Conservation (phyloP, 2,329 filamentous ascomycete genomes). For the Fusarium sp. region DNA sequence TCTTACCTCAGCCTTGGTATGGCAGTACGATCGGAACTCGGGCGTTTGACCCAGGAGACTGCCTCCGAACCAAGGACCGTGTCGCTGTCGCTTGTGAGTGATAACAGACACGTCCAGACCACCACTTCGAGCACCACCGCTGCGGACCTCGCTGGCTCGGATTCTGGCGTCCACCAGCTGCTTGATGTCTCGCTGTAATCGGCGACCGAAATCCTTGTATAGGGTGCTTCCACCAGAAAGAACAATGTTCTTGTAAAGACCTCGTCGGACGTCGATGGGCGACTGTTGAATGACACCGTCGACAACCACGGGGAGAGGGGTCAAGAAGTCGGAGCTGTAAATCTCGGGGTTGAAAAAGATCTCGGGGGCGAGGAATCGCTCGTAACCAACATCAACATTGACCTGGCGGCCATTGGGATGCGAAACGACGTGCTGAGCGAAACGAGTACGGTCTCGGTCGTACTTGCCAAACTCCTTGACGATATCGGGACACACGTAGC, state of each 20-base stretch:
- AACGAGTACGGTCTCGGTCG: conserved; percentile 91
- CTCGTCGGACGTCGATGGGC: conserved; percentile 95
- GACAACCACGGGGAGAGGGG: conserved; percentile 92
- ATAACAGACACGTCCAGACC: conserved; percentile 98
- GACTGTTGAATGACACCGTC: conserved; percentile 98
- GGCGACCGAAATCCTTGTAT: conserved; percentile 97
- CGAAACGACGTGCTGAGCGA: conserved; percentile 89
- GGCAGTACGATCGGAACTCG: conserved; percentile 98
- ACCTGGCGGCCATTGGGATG: conserved; percentile 88
- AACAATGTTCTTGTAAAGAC: conserved; percentile 99
- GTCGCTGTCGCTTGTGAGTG: conserved; percentile 95
- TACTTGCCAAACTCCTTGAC: conserved; percentile 98
- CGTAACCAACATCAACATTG: conserved; percentile 93
- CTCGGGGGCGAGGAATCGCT: conserved; percentile 96
- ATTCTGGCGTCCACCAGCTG: conserved; percentile 95
- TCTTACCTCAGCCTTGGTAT: conserved; percentile 83
- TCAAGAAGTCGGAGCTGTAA: conserved; percentile 98
- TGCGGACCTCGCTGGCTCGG: conserved; percentile 89
- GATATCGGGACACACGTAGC: conserved; percentile 98
- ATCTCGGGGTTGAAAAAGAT: conserved; percentile 99
- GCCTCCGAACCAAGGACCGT: conserved; percentile 98
- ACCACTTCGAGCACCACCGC: conserved; percentile 91
- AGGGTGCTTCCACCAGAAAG: conserved; percentile 96
- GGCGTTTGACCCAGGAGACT: conserved; percentile 96
- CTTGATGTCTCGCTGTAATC: conserved; percentile 96